phyloP scores from a whole-genome alignment of 106 monocot genomes.

The Iris macrosiphon region DNA sequence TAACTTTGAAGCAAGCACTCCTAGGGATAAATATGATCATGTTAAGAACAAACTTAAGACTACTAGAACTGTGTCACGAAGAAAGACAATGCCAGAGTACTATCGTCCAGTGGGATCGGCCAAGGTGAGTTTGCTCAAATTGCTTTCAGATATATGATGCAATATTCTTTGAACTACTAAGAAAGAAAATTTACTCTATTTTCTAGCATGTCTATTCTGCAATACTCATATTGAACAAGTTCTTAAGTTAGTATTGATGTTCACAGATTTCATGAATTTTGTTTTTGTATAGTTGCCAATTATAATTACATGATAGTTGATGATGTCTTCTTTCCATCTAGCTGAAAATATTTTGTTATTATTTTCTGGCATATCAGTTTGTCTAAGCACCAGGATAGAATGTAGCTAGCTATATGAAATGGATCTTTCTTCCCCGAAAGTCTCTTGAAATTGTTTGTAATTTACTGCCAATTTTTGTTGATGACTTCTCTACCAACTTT shows the following conservation, averaged over 20 bases:
- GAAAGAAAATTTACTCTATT: too few species aligned
- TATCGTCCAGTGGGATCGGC: slow-evolving; percentile 5
- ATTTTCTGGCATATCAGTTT: background rate
- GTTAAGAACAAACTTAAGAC: slow-evolving; percentile 30
- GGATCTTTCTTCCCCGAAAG: background rate
- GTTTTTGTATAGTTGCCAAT: too few species aligned
- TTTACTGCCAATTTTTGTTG: background rate
- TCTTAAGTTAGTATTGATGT: too few species aligned
- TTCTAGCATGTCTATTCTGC: too few species aligned
- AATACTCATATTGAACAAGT: too few species aligned
- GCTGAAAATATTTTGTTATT: too few species aligned
- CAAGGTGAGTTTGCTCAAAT: slow-evolving; percentile 20
- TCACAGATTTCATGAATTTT: too few species aligned
- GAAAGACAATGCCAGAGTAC: slow-evolving; percentile 21
- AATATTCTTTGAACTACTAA: background rate
- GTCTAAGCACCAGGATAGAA: background rate
- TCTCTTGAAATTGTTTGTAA: background rate
- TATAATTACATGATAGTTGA: too few species aligned
- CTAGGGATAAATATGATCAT: slow-evolving; percentile 12
- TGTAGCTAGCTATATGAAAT: background rate
- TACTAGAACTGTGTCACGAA: slow-evolving; percentile 16
- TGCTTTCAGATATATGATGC: background rate
- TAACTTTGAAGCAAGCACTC: slow-evolving; percentile 23
- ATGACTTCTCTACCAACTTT: background rate
- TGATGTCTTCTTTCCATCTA: too few species aligned